These are phyloP conservation scores for Aureobasidium pullulans DNA, from an alignment of 2,329 filamentous ascomycete genomes.

Conservation along the genomic window DNA sequence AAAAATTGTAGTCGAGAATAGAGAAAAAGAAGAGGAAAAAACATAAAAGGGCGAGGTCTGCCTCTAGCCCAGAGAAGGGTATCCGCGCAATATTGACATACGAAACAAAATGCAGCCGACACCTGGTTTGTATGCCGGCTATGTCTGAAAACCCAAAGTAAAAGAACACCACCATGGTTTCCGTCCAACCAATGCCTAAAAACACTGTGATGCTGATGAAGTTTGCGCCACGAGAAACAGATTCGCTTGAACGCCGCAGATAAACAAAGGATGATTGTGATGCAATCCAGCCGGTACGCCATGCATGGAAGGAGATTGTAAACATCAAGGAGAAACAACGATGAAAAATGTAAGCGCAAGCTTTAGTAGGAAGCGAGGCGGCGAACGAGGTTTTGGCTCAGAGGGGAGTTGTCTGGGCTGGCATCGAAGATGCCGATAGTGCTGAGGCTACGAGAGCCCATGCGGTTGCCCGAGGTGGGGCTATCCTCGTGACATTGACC, in stretches of 20 bases:
- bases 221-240: constrained; percentile 17
- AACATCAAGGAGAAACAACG: constrained; percentile 13
- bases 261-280: constrained; percentile 16
- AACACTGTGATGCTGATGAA: constrained; percentile 13
- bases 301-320: constrained; percentile 18
- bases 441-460: constrained; percentile 24
- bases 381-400: constrained; percentile 25
- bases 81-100: constrained; percentile 14
- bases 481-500: constrained; percentile 63
- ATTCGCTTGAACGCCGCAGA: constrained; percentile 16
- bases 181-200: constrained; percentile 4
- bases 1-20: neutral
- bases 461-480: constrained; percentile 42
- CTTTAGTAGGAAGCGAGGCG: constrained; percentile 31
- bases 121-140: neutral
- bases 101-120: constrained; percentile 8
- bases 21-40: neutral
- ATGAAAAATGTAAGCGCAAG: neutral
- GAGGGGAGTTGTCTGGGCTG: constrained; percentile 23
- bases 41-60: constrained; percentile 13
- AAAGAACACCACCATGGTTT: neutral
- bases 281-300: constrained; percentile 18
- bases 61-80: constrained; percentile 15
- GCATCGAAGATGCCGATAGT: constrained; percentile 16
- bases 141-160: neutral